Evolutionary conservation across 495 filamentous ascomycete genomes (phyloP), one percentile per base, ranked within the genome.

Genomic region (Cladorrhinum samala): DNA sequence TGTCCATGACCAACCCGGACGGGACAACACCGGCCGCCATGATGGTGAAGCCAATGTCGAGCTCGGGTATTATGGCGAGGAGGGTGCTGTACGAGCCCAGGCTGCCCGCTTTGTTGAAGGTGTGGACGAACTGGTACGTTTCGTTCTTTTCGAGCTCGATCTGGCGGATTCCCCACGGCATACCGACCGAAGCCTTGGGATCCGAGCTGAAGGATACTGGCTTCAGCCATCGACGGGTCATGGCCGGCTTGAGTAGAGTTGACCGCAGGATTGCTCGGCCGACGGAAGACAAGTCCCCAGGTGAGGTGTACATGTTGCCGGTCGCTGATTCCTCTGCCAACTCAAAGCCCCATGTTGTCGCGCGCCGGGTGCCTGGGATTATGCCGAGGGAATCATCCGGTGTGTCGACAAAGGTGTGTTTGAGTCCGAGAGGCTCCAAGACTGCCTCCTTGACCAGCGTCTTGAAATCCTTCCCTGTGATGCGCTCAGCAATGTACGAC

Each of bases 181-280:
- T 73, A 0, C 81, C 80, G 14, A 84, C 68, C 1, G 63, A 61
- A 1, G 69, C 61, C 0, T 52, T 63, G 0, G 76, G 61, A 17
- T 72, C 70, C 0, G 80, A 72, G n/a, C 75, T 79, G 38, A 76
- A 75, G 2, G 66, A 55, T 7, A 57, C 36, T 0, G 82, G 82
- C 52, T 81, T 81, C 40, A 86, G 54, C 82, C 79, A 85, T 33
- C 72, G 60, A 49, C 76, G 69, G 0, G 81, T 85, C 27, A 68
- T 54, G 13, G 68, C 56, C 0, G 72, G 66, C 0, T 72, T 61
- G 1, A 84, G 57, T 0, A 84, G 65, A 0, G 72, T 68, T 9
- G 70, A 78, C 24, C 68, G 68, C 30, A 85, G 67, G 45, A 85
- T 79, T 2, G 74, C 77, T 27, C 72, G 71, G 9, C 80, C 81